phyloP scores from a whole-genome alignment of 495 filamentous ascomycete genomes.

The Neurospora cerealis region DNA sequence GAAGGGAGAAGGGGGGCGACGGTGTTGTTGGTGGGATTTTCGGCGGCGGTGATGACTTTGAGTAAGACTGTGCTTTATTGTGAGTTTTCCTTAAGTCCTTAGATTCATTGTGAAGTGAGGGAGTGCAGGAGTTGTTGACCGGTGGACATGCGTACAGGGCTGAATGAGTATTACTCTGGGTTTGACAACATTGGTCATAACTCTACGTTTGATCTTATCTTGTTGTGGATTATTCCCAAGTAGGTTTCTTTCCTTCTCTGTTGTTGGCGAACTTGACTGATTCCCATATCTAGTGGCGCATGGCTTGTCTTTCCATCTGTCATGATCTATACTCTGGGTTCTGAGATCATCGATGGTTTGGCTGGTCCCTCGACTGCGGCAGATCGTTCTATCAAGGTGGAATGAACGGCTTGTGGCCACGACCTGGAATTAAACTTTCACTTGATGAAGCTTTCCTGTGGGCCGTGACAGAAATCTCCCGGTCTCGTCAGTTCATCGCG shows the following conservation, averaged over 20 bases:
- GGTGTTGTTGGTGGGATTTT: conserved; percentile 59
- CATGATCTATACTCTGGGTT: conserved; percentile 58
- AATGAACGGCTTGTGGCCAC: neutral
- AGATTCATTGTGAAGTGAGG: neutral
- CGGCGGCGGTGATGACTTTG: conserved; percentile 66
- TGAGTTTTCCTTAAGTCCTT: conserved; percentile 30
- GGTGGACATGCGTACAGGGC: conserved; percentile 36
- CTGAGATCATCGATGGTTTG: conserved; percentile 60
- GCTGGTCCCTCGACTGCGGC: conserved; percentile 28
- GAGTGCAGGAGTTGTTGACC: neutral
- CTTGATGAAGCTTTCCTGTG: neutral
- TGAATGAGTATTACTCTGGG: conserved; percentile 68
- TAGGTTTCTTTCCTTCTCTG: conserved; percentile 34
- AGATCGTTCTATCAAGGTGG: neutral
- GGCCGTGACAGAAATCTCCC: neutral
- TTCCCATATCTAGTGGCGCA: conserved; percentile 44
- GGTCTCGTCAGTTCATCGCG: neutral
- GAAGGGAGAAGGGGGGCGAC: conserved; percentile 48
- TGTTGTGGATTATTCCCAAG: conserved; percentile 76
- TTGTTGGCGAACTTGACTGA: conserved; percentile 1
- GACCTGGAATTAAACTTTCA: neutral
- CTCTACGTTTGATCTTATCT: conserved; percentile 40
- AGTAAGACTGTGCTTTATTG: conserved; percentile 86
- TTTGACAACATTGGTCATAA: conserved; percentile 80
- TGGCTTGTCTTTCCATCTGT: conserved; percentile 70